phyloP scores from a whole-genome alignment of 2,329 filamentous ascomycete species.

The Aspergillus candidus region DNA sequence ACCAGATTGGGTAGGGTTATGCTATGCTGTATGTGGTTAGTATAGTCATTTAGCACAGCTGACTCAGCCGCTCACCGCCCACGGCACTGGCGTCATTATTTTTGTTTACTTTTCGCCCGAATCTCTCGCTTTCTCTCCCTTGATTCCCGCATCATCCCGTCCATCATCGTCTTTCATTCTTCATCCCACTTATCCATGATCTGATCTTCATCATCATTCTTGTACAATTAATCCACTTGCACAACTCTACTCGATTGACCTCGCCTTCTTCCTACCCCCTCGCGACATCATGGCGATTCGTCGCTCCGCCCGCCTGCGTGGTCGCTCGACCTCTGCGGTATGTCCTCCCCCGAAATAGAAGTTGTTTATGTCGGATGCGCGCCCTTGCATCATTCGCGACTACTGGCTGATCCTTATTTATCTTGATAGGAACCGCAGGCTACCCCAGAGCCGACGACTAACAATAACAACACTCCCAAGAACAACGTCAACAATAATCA shows the following conservation, averaged over 20 bases:
- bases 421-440: constrained; percentile 16
- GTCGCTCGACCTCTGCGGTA: constrained; percentile 30
- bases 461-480: constrained; percentile 4
- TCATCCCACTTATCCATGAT: background rate
- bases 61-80: constrained; percentile 42
- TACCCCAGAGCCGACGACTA: constrained; percentile 11
- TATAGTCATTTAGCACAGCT: constrained; percentile 33
- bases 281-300: constrained; percentile 31
- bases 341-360: constrained; percentile 7
- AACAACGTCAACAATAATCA: constrained; percentile 3
- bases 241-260: background rate
- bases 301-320: constrained; percentile 37
- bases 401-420: constrained; percentile 1
- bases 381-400: background rate
- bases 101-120: constrained; percentile 46
- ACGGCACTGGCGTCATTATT: constrained; percentile 40
- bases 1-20: no score
- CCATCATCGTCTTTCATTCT: background rate
- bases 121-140: constrained; percentile 3
- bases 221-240: background rate
- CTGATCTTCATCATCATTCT: background rate
- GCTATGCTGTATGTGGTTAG: no score
- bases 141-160: constrained; percentile 2
- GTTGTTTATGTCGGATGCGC: background rate
- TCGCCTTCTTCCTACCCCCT: constrained; percentile 2